Percentiles rank a stretch among this genome's conserved stretches.
These are phyloP conservation scores for Beauveria varroae DNA, from an alignment of 2,329 filamentous ascomycete genomes.

Conservation along the genomic window DNA sequence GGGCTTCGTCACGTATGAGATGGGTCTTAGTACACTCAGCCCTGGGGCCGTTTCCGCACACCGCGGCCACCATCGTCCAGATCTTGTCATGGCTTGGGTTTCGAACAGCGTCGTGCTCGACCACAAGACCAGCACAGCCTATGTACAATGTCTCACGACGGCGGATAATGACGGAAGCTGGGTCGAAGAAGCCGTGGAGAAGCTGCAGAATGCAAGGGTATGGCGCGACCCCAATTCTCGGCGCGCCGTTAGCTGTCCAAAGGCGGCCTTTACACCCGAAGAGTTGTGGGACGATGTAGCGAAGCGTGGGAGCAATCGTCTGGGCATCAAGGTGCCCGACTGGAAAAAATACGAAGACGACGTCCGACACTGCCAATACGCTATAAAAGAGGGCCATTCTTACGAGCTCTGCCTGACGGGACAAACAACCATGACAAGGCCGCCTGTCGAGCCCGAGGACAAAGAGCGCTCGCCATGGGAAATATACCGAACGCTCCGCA, in stretches of 20 bases:
- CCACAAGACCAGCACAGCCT: conserved; percentile 52
- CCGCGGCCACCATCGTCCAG: conserved; percentile 44
- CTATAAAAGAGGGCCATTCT: conserved; percentile 69
- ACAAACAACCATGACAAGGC: conserved; percentile 55
- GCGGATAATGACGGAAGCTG: conserved; percentile 22
- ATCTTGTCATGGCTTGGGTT: conserved; percentile 70
- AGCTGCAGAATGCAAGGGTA: conserved; percentile 24
- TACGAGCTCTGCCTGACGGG: conserved; percentile 82
- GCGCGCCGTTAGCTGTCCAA: conserved; percentile 2
- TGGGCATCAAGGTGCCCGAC: conserved; percentile 32
- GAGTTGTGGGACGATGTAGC: conserved; percentile 14
- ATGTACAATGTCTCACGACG: conserved; percentile 48
- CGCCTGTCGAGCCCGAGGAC: conserved; percentile 27
- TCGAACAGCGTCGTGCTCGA: conserved; percentile 73
- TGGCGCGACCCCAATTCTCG: conserved; percentile 22
- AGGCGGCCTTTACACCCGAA: conserved; percentile 1
- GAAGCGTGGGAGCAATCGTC: conserved; percentile 2
- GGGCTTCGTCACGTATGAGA: conserved; percentile 79
- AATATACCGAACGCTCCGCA: conserved; percentile 63
- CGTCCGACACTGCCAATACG: conserved; percentile 61
- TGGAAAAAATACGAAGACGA: conserved; percentile 53
- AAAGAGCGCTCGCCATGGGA: conserved; percentile 52
- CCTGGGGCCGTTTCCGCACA: conserved; percentile 20
- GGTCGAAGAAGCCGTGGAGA: conserved; percentile 23
- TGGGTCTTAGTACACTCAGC: conserved; percentile 49